Evolutionary conservation across 257 asterid genomes (phyloP).

Genomic region (Plantago ovata): DNA sequence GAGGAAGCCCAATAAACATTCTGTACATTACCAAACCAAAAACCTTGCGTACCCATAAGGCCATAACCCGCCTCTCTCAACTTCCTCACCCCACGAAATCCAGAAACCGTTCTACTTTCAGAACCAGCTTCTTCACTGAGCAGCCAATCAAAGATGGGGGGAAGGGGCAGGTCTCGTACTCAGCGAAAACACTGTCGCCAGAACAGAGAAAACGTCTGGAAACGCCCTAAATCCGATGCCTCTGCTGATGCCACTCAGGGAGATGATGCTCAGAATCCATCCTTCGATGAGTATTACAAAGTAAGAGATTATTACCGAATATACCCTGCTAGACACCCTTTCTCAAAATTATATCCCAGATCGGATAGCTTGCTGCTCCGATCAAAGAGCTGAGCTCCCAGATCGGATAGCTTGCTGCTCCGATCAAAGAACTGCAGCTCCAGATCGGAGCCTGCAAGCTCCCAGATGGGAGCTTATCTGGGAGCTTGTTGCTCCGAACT

Average conservation of each 20-base stretch:
- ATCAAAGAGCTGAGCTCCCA: no score
- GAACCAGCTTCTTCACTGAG: background rate
- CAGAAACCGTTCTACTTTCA: background rate
- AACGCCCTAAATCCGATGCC: constrained; percentile 57
- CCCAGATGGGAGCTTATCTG: no score
- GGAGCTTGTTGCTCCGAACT: no score
- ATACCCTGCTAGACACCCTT: no score
- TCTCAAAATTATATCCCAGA: no score
- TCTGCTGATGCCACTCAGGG: constrained; percentile 31
- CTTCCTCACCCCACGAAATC: background rate
- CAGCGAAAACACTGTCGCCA: constrained; percentile 87
- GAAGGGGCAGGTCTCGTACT: constrained; percentile 86
- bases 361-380: no score
- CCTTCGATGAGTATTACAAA: constrained; percentile 87
- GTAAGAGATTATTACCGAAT: no score
- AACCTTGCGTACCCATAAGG: constrained; percentile 6
- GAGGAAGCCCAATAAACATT: background rate
- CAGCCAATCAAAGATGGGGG: constrained; percentile 49
- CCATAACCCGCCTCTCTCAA: background rate
- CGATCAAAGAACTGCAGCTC: no score
- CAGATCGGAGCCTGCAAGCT: no score
- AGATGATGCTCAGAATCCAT: constrained; percentile 51
- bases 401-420: no score
- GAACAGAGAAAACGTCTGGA: constrained; percentile 85
- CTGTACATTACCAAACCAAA: constrained; percentile 3